Evolutionary conservation across 371 early-diverging fungal species (phyloP).

Genomic region (Cokeromyces recurvatus): DNA sequence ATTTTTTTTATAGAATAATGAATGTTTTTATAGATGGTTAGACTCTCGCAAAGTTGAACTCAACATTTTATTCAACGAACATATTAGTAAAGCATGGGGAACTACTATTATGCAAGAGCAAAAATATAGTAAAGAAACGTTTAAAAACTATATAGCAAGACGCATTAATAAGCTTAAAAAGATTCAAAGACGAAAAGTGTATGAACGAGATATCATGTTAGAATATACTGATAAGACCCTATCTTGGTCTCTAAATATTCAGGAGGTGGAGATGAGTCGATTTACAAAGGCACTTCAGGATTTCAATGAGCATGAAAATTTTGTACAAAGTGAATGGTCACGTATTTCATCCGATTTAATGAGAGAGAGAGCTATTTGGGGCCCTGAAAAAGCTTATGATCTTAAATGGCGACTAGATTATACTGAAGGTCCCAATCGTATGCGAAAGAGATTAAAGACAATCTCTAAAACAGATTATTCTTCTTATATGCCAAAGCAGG

Average conservation of each 20-base stretch:
- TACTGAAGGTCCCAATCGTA: conserved; percentile 64
- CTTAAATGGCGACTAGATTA: conserved; percentile 70
- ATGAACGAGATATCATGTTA: conserved; percentile 49
- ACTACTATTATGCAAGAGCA: conserved; percentile 46
- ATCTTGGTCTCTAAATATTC: conserved; percentile 57
- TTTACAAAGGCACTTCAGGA: conserved; percentile 63
- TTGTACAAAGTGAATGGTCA: conserved; percentile 66
- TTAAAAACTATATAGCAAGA: conserved; percentile 41
- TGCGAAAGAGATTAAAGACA: conserved; percentile 51
- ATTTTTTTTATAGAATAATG: conserved; percentile 30
- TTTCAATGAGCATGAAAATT: conserved; percentile 55
- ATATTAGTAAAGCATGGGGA: conserved; percentile 63
- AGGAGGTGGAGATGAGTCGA: conserved; percentile 56
- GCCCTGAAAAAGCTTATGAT: conserved; percentile 24
- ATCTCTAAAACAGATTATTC: conserved; percentile 21
- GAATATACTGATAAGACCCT: conserved; percentile 54
- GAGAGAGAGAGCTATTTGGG: conserved; percentile 68
- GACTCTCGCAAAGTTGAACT: conserved; percentile 49
- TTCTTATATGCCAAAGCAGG: conserved; percentile 51
- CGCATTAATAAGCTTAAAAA: conserved; percentile 56
- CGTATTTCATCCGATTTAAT: conserved; percentile 46
- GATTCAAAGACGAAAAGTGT: conserved; percentile 40
- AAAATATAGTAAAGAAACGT: conserved; percentile 51
- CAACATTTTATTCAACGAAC: conserved; percentile 44
- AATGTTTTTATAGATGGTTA: conserved; percentile 55